Base-by-base conservation (phyloP, 768 basidiomycete species). In the Suillus spraguei region DNA sequence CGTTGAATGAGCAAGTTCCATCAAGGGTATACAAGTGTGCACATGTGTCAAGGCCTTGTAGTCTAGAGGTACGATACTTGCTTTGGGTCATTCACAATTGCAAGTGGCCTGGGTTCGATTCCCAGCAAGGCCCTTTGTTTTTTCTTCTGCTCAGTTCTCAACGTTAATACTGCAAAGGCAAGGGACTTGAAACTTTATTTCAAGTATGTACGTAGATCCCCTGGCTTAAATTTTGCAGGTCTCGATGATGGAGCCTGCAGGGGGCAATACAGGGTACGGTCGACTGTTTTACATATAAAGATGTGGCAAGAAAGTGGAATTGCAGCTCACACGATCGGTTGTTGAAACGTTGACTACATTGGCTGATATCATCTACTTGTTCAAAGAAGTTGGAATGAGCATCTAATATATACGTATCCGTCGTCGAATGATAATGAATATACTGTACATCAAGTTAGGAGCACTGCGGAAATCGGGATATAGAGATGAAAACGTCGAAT, bases 51-150 rank as follows among this genome's bases (percentile, higher is more conserved):
- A 41, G 69, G 73, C 75, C 73, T 71, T 71, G 66, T 76, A 66
- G 76, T 74, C 76, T 66, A 76, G 74, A 77, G 76, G 74, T 76
- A 75, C 76, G 73, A 73, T 73, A 74, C 71, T 76, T 74, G 76
- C 74, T 77, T 75, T 75, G 74, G 74, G 74, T 47, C n/a, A 0
- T 7, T 38, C 46, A 50, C 60, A 22, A 68, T 58, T 67, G 65
- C 69, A 69, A 71, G 72, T 75, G 50, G 35, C 56, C 56, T 67
- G 64, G 65, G 69, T 67, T 67, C 66, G 64, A 67, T 65, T 69
- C 65, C 63, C 69, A 64, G 67, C 67, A 68, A 66, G 64, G 69
- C 69, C 66, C 69, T 11, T 52, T 41, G 9, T 50, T 59, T 67
- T 59, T 56, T 60, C 16, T 38, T 64, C 39, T 47, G 20, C 22